A percentile compares a stretch with the other conserved stretches of the same genome.
Conservation (phyloP, 139 green algal genomes). For the Chloropicon primus region DNA sequence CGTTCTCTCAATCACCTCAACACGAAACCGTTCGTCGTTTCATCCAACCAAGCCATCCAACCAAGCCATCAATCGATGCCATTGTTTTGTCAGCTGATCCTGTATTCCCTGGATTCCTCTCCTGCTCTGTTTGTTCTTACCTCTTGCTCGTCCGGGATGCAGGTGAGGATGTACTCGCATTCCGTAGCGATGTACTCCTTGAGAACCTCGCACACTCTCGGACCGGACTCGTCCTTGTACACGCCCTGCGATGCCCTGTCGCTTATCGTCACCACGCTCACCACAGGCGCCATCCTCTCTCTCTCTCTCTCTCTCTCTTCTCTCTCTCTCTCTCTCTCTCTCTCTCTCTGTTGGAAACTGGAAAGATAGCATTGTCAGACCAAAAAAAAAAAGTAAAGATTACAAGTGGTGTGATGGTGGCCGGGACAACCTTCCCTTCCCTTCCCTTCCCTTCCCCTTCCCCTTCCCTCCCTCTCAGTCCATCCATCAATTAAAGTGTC, state of each 20-base stretch:
- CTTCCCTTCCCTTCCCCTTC: no score
- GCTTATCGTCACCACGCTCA: constrained; percentile 75
- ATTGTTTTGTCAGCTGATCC: no score
- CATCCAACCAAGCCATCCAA: no score
- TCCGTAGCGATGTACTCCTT: not conserved
- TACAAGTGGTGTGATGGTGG: not conserved
- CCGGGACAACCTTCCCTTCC: no score
- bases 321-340: not conserved
- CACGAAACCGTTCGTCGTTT: not conserved
- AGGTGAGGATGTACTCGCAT: not conserved
- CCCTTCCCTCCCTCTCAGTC: no score
- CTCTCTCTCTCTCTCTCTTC: not conserved
- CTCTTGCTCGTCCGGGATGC: not conserved
- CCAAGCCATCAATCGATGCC: no score
- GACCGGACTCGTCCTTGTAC: constrained; percentile 72
- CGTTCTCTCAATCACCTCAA: not conserved
- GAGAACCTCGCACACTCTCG: constrained; percentile 14
- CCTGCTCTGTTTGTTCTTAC: not conserved
- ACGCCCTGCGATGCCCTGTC: constrained; percentile 61
- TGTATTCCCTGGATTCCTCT: no score
- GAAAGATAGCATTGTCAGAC: not conserved
- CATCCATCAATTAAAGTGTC: not conserved
- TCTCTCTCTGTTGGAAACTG: not conserved
- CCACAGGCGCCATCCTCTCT: not conserved
- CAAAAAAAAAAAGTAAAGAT: not conserved